A percentile compares a stretch with the other conserved stretches of the same genome.
These are phyloP conservation scores for Cladosporium sp. DNA, from an alignment of 2,329 filamentous ascomycete genomes.

Conservation along the genomic window DNA sequence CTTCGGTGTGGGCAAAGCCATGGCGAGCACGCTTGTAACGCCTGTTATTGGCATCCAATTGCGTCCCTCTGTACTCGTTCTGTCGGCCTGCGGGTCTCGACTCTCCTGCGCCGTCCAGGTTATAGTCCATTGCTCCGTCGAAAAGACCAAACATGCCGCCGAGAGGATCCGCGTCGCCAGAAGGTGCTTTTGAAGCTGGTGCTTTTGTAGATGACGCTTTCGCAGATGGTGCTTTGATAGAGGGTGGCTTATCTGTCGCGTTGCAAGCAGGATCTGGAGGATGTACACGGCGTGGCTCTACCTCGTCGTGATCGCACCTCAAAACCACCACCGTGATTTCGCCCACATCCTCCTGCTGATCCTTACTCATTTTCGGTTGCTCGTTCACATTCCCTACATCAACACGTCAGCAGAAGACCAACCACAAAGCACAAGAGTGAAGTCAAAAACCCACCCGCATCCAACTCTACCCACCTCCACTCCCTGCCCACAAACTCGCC, in stretches of 20 bases:
- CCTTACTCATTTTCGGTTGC: constrained; percentile 29
- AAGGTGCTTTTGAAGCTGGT: constrained; percentile 10
- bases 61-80: neutral
- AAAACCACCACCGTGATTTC: constrained; percentile 46
- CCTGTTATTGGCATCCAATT: neutral
- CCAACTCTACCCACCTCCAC: constrained; percentile 50
- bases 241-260: neutral
- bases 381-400: constrained; percentile 34
- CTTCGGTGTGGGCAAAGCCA: no score
- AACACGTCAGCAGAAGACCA: no score
- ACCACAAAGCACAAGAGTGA: neutral
- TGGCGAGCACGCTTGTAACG: neutral
- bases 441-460: constrained; percentile 37
- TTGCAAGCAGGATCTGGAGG: neutral
- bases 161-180: constrained; percentile 14
- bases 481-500: constrained; percentile 47
- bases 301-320: constrained; percentile 34
- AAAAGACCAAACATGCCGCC: constrained; percentile 29
- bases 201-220: constrained; percentile 11
- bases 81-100: neutral
- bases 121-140: constrained; percentile 29
- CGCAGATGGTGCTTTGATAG: constrained; percentile 13
- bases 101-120: neutral
- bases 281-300: neutral
- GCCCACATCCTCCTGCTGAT: constrained; percentile 38